Conservation (phyloP, 2,329 filamentous ascomycete genomes). For the Cladophialophora immunda region DNA sequence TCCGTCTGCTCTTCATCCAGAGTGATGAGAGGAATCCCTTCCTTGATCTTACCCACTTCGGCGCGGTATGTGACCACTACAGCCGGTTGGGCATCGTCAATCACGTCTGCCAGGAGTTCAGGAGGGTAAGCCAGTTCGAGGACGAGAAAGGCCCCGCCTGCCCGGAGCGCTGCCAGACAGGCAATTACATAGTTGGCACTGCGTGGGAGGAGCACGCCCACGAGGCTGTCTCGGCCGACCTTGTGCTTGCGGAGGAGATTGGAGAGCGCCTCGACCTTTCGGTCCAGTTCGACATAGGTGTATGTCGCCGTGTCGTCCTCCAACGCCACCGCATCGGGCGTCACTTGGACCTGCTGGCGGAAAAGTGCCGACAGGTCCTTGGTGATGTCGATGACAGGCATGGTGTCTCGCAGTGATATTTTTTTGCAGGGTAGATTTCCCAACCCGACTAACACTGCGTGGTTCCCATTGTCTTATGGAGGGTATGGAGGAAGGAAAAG, state of each 20-base stretch:
- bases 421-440: not conserved
- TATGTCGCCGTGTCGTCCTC: constrained; percentile 74
- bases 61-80: constrained; percentile 74
- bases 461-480: constrained; percentile 4
- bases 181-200: constrained; percentile 82
- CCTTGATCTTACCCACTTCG: constrained; percentile 72
- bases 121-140: constrained; percentile 82
- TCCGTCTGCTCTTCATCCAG: constrained; percentile 61
- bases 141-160: constrained; percentile 81
- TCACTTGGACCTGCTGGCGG: constrained; percentile 70
- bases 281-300: constrained; percentile 77
- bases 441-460: not conserved
- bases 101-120: constrained; percentile 75
- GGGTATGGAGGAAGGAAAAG: constrained; percentile 1
- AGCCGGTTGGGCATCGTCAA: constrained; percentile 76
- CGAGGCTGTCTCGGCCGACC: constrained; percentile 75
- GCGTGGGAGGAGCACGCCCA: constrained; percentile 77
- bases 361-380: constrained; percentile 80
- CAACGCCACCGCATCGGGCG: constrained; percentile 74
- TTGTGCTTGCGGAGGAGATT: constrained; percentile 71
- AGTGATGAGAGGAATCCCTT: constrained; percentile 69
- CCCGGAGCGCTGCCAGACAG: constrained; percentile 78
- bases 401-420: constrained; percentile 46
- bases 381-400: constrained; percentile 73
- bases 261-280: constrained; percentile 71